Evolutionary conservation across 1,139 yeast species (phyloP).

Genomic region (Debaryomycetaceae sp.): DNA sequence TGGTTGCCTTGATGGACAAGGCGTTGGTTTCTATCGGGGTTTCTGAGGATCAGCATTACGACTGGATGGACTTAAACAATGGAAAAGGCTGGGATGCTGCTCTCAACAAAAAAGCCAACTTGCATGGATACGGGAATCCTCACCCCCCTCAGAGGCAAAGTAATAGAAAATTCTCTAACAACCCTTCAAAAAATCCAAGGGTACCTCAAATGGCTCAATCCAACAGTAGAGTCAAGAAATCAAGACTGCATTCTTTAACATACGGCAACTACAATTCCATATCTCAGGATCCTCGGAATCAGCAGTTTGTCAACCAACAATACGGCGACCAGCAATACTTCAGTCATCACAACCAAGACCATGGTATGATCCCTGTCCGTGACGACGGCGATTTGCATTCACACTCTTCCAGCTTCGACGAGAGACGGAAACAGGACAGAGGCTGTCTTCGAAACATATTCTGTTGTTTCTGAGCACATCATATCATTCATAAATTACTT

Average conservation of each 20-base stretch:
- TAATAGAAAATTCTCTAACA: constrained; percentile 7
- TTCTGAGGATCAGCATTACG: constrained; percentile 64
- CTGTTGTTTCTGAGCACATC: constrained; percentile 11
- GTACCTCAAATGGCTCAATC: constrained; percentile 5
- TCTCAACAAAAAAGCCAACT: constrained; percentile 72
- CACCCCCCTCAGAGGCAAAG: constrained; percentile 45
- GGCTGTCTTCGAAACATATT: constrained; percentile 12
- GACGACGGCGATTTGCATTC: constrained; percentile 41
- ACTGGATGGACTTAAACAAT: constrained; percentile 80
- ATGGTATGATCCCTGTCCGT: constrained; percentile 31
- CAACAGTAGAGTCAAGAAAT: constrained; percentile 3
- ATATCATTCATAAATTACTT: not conserved
- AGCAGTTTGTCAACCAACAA: constrained; percentile 11
- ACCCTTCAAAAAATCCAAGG: constrained; percentile 6
- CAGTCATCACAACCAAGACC: constrained; percentile 5
- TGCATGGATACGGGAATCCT: constrained; percentile 78
- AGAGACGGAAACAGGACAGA: constrained; percentile 19
- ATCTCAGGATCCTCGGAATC: constrained; percentile 19
- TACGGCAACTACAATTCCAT: constrained; percentile 28
- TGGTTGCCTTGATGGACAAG: constrained; percentile 40
- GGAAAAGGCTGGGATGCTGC: constrained; percentile 84
- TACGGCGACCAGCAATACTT: constrained; percentile 5
- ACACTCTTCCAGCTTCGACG: constrained; percentile 33
- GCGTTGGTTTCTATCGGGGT: constrained; percentile 32
- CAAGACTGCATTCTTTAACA: constrained; percentile 13